Evolutionary conservation across 2,329 filamentous ascomycete species (phyloP), one percentile per base, ranked within the genome.

Genomic region (Huntiella moniliformis): DNA sequence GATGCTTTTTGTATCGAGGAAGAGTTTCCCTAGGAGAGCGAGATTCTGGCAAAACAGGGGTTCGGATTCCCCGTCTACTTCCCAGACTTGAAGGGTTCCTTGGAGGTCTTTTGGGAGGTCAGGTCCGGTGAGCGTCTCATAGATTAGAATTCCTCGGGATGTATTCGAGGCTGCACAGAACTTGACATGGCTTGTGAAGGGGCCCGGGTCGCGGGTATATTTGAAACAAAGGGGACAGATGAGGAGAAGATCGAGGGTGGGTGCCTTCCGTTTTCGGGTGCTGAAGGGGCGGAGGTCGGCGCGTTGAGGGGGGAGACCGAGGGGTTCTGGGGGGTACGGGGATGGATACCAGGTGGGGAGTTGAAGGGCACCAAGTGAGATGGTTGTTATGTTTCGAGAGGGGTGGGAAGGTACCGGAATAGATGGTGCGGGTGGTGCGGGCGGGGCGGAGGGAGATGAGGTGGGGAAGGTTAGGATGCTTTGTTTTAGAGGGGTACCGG

Each of bases 1-100:
- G 54, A 98, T 87, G 5, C 85, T 94, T 58, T 98, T 98, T 58
- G 92, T 94, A 61, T 96, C 87, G 52, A 98, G 80, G 61, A 96
- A 98, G 38, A 98, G 75, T 62, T 96, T 98, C 22, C 86, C 87
- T 60, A 96, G 95, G 39, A 98, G 77, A 7, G 84, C 95, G 10
- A 98, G 72, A 55, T 95, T 94, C 62, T 96, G 91, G 54, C 85
- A 87, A 60, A 93, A 96, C 28, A 95, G 72, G 71, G 79, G 81
- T 52, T 94, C 73, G 53, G 79, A 74, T 57, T 87, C 86, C 15
- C 91, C 91, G 57, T 98, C 91, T 5, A 96, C 77, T 61, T 94
- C 84, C 73, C 86, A 91, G 6, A 98, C 77, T 50, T 82, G 22
- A 3, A 28, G 22, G 22, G 22, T 10, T 33, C 65, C 66, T 35